Evolutionary conservation across 2,329 filamentous ascomycete species (phyloP), one percentile per base, ranked within the genome.

Genomic region (Epichloe sylvatica): DNA sequence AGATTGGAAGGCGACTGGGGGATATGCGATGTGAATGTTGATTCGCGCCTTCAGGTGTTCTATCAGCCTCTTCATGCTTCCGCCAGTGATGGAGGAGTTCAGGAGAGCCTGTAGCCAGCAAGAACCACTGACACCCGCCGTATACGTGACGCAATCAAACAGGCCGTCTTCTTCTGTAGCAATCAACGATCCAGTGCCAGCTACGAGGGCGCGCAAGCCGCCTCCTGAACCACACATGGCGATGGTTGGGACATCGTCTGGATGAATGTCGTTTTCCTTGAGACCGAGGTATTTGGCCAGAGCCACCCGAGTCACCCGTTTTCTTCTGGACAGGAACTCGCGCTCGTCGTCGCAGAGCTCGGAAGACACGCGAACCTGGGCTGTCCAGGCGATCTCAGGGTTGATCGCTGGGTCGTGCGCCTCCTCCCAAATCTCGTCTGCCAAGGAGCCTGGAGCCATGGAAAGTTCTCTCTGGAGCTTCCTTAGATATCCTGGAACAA

Each of bases 221-320:
- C 92, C 92, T 92, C 92, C 92, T 2, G 91, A 97, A 8, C 90
- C 90, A 58, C 91, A 95, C 71, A 97, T 83, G 38, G 91, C 91
- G 62, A 98, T 96, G 3, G 83, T 81, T 1, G 92, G 92, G 6
- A 97, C 83, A 68, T 98, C 92, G 44, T 95, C 88, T 0, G 88
- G 86, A 60, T 97, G 80, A n/a, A 98, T 80, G 3, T 91, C 84
- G 13, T 78, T 72, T 62, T 90, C 87, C 0, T 83, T 71, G 5
- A 98, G 70, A 33, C 77, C 80, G 0, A 98, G 77, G 61, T 97
- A 98, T 47, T 74, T 81, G 2, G 90, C 88, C 47, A 98, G 70
- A 5, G 87, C 89, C 50, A 77, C 78, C 4, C 76, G 78, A 0
- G 84, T 83, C 45, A 85, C 76, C 52, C 72, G 72, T 61, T 80